Evolutionary conservation across 306 rosid species (phyloP), one percentile per base, ranked within the genome.

Genomic region (Trifolium dubium): DNA sequence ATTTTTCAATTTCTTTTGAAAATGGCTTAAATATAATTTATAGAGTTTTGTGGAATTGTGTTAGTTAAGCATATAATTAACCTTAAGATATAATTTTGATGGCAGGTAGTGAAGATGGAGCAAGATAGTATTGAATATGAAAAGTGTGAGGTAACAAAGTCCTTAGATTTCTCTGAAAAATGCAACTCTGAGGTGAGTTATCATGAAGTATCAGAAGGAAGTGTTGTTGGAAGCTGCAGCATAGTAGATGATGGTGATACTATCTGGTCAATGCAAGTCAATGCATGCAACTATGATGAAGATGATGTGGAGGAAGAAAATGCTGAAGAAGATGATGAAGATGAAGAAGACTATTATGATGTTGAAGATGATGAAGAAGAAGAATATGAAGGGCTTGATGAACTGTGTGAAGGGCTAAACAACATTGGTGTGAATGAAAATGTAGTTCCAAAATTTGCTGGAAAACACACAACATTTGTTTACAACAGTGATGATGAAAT

Each of bases 401-500:
- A 87, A 71, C 82, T 93, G 13, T 91, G 98, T 66, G 83, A 79
- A 62, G 88, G 85, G 1, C 39, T 93, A 8, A 84, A 82, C 81
- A 89, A 83, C 15, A 88, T 93, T 14, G 79, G 79, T 47, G 81
- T 93, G 84, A 69, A 85, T 35, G 93, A 83, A 76, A 76, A 64
- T 29, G 53, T 32, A 4, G 73, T 69, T 35, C 64, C 85, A 4
- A 83, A 85, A 69, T 92, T 83, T 70, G 84, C 14, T 9, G 97
- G 96, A 47, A 93, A 88, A 62, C 98, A 88, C 74, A 90, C 83
- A 6, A 82, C 90, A 19, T 93, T 90, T 81, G 82, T 83, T 39
- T 93, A 93, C 64, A 64, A 93, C 67, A 90, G 89, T 65, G 96
- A 93, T 58, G 97, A 90, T 41, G 98, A 93, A 74, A 34, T 89